phyloP scores from a whole-genome alignment of 2,329 filamentous ascomycete genomes.

The Anthostomella pinea region DNA sequence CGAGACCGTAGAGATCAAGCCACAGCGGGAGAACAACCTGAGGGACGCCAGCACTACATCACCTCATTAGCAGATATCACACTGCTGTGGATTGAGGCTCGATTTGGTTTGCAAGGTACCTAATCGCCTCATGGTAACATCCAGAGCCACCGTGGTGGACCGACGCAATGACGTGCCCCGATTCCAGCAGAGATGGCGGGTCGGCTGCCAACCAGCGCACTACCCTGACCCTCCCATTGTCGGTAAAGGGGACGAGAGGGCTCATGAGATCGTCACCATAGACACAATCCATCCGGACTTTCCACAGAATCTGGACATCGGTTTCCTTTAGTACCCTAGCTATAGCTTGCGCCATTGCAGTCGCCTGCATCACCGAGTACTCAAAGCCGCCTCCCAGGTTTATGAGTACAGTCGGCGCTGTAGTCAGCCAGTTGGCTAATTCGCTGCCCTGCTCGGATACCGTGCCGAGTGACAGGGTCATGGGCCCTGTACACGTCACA shows the following conservation, averaged over 20 bases:
- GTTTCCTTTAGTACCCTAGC: slow-evolving; percentile 11
- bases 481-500: slow-evolving; percentile 18
- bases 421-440: slow-evolving; percentile 17
- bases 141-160: slow-evolving; percentile 23
- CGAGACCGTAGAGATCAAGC: slow-evolving; percentile 17
- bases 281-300: slow-evolving; percentile 8
- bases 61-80: no score
- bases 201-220: slow-evolving; percentile 15
- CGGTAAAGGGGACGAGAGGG: slow-evolving; percentile 10
- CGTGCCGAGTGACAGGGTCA: slow-evolving; percentile 14
- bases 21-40: slow-evolving; percentile 17
- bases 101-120: slow-evolving; percentile 5
- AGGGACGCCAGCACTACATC: slow-evolving; percentile 11
- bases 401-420: slow-evolving; percentile 20
- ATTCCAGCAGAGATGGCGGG: slow-evolving; percentile 16
- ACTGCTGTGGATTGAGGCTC: no score
- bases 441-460: slow-evolving; percentile 15
- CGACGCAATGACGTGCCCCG: slow-evolving; percentile 17
- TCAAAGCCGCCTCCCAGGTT: slow-evolving; percentile 18
- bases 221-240: slow-evolving; percentile 14
- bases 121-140: slow-evolving; percentile 20
- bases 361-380: slow-evolving; percentile 11
- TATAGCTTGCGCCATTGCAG: slow-evolving; percentile 18
- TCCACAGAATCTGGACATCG: slow-evolving; percentile 19
- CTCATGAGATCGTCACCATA: slow-evolving; percentile 10